Evolutionary conservation across 208 protist genomes (phyloP), one percentile per base, ranked within the genome.

Genomic region (Angomonas ambiguus): DNA sequence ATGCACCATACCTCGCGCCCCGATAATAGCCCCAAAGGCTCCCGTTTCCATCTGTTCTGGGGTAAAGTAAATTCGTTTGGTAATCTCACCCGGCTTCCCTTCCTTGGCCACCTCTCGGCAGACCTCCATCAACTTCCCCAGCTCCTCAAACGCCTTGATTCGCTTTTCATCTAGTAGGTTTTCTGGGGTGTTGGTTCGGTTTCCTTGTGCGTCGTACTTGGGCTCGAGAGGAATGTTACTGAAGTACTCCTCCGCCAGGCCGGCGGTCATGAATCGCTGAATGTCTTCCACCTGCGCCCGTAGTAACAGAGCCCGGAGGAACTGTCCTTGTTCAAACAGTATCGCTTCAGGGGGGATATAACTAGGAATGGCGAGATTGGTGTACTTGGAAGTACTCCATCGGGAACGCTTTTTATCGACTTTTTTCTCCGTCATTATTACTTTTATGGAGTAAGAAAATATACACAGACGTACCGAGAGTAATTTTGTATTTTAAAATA

Each of bases 31-130:
- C 32, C 91, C 91, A 69, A 87, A 95, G 48, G 88, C 82, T 1
- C 88, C 86, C 58, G 78, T 88, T 24, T 93, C 83, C 77, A 96
- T 95, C 60, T 95, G 83, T 41, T 93, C 85, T 30, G 68, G 60
- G 16, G 85, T 92, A 71, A 97, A 94, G 73, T 91, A 94, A 45
- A 91, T 82, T 66, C 88, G 90, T n/a, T 84, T 83, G 20, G 85
- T 66, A 74, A 97, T 92, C 24, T 94, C 85, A 91, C 28, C 72
- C 61, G 76, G 69, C 51, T 71, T 75, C 20, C 63, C 69, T 22
- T 71, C 70, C 28, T 86, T 71, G 1, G 69, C 72, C 42, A 74
- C 66, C 38, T 93, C 84, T 2, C 79, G 78, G 57, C 86, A 80
- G 35, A 79, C 80, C 48, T 80, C 70, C 20, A 85, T 67, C 58